Conservation (phyloP, 2,329 filamentous ascomycete species). For the Penicillium sp. region DNA sequence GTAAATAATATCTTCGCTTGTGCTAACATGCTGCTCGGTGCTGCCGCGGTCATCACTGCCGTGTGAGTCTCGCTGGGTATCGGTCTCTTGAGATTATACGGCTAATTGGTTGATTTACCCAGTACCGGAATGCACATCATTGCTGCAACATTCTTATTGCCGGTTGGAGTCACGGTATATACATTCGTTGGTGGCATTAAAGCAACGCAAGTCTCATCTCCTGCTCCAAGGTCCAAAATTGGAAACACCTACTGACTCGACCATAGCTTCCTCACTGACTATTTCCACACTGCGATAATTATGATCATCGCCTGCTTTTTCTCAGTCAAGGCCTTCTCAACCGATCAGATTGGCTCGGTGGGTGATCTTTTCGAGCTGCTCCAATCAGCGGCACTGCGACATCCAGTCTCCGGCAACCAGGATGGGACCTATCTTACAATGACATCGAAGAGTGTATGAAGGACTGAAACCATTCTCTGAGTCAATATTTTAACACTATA, state of each 20-base stretch:
- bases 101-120: neutral
- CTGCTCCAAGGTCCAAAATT: neutral
- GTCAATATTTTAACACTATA: fast-evolving
- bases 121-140: conserved; percentile 53
- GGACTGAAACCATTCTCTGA: no score
- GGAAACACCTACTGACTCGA: conserved; percentile 2
- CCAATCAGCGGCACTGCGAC: conserved; percentile 43
- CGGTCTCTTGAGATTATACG: no score
- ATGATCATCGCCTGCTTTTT: conserved; percentile 52
- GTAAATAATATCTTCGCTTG: conserved; percentile 57
- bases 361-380: conserved; percentile 53
- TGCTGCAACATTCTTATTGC: conserved; percentile 50
- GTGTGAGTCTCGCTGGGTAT: conserved; percentile 22
- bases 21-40: conserved; percentile 54
- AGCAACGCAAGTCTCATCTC: conserved; percentile 31
- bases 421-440: conserved; percentile 58
- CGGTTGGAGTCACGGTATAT: conserved; percentile 42
- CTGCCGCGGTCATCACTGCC: conserved; percentile 44
- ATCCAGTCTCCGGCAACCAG: conserved; percentile 54
- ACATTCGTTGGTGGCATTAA: conserved; percentile 45
- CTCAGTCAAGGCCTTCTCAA: conserved; percentile 49
- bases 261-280: conserved; percentile 49
- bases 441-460: conserved; percentile 49
- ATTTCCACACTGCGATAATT: conserved; percentile 56
- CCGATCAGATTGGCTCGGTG: conserved; percentile 50